Percentiles rank a stretch among this genome's conserved stretches.
These are phyloP conservation scores for Geotrichum restrictum DNA, from an alignment of 1,139 yeast genomes.

Conservation along the genomic window DNA sequence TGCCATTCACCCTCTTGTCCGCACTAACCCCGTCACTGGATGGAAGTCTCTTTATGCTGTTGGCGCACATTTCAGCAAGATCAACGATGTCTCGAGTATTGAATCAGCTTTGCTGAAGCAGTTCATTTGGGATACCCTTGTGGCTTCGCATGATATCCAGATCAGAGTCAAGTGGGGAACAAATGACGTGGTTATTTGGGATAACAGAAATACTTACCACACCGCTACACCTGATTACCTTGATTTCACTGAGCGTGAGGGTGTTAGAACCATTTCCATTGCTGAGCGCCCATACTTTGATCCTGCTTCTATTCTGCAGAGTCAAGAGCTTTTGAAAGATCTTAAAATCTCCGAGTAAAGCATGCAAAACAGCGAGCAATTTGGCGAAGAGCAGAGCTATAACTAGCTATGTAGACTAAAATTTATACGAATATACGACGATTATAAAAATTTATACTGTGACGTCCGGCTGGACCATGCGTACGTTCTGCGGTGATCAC, in stretches of 20 bases:
- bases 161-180: constrained; percentile 52
- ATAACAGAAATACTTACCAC: constrained; percentile 31
- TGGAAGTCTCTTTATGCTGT: constrained; percentile 47
- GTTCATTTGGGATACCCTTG: constrained; percentile 43
- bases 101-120: constrained; percentile 41
- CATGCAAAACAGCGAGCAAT: neutral
- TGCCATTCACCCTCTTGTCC: constrained; percentile 45
- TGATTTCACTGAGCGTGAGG: constrained; percentile 28
- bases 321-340: neutral
- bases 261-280: constrained; percentile 56
- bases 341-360: constrained; percentile 3
- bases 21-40: constrained; percentile 50
- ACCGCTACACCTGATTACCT: constrained; percentile 24
- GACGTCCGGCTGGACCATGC: no score
- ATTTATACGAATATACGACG: no score
- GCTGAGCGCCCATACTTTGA: constrained; percentile 56
- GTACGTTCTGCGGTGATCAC: no score
- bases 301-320: constrained; percentile 49
- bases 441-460: no score
- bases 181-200: constrained; percentile 47
- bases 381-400: neutral
- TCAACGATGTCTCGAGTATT: constrained; percentile 42
- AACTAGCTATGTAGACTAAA: neutral
- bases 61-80: constrained; percentile 42
- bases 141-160: constrained; percentile 40